Percentiles rank a stretch among this genome's conserved stretches.
Conservation (phyloP, 2,329 filamentous ascomycete genomes). For the Neonectria ditissima region DNA sequence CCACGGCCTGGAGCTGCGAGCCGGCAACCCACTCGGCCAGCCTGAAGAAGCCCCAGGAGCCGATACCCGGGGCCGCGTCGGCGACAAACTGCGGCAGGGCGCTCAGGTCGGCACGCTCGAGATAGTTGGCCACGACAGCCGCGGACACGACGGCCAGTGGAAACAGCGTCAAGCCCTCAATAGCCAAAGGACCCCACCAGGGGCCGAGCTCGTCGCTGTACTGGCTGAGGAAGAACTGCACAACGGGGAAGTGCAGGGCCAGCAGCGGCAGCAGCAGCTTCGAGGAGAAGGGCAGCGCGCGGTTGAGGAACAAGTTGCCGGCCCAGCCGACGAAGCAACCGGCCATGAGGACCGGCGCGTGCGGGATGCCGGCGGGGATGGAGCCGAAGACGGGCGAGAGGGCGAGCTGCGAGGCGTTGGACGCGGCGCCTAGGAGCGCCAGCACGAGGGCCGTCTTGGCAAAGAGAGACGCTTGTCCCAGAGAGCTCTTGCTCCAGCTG, state of each 20-base stretch:
- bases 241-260: constrained; percentile 78
- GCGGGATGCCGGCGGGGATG: constrained; percentile 80
- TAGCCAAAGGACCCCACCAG: constrained; percentile 78
- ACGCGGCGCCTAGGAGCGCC: constrained; percentile 65
- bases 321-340: constrained; percentile 80
- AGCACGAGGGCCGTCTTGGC: constrained; percentile 47
- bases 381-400: constrained; percentile 91
- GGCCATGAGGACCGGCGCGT: constrained; percentile 73
- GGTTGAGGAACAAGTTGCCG: constrained; percentile 67
- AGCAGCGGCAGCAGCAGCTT: constrained; percentile 74
- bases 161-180: constrained; percentile 79
- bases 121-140: constrained; percentile 70
- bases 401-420: constrained; percentile 78
- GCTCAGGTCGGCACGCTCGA: constrained; percentile 71
- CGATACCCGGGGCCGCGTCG: constrained; percentile 74
- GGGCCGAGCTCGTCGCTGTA: constrained; percentile 76
- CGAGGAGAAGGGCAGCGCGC: constrained; percentile 61
- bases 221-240: constrained; percentile 78
- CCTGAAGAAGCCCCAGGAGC: constrained; percentile 74
- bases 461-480: constrained; percentile 56
- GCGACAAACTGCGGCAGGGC: constrained; percentile 66
- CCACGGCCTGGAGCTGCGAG: constrained; percentile 57
- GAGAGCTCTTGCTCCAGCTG: constrained; percentile 48
- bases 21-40: constrained; percentile 57
- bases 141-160: constrained; percentile 75